Conservation (phyloP, 352 stramenopile genomes). For the Globisporangium perplexum region DNA sequence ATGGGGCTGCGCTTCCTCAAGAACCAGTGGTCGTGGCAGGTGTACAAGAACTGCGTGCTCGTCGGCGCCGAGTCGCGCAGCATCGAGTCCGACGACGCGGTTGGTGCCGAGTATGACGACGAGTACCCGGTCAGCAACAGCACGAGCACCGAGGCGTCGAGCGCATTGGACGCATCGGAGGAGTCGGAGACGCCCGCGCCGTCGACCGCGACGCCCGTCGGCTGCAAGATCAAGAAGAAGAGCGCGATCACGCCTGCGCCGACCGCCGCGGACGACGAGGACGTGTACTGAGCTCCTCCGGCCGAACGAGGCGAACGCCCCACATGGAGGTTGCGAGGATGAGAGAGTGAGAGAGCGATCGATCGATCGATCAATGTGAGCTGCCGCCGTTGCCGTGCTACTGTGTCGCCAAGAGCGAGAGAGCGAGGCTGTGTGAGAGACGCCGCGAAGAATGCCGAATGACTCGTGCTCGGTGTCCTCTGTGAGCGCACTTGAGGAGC, state of each 20-base stretch:
- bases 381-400: not conserved
- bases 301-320: too few species aligned
- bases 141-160: not conserved
- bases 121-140: not conserved
- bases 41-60: conserved; percentile 43
- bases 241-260: not conserved
- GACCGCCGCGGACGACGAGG: not conserved
- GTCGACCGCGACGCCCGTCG: not conserved
- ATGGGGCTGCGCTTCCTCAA: conserved; percentile 35
- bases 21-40: conserved; percentile 47
- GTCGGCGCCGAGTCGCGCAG: conserved; percentile 1
- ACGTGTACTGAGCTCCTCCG: not conserved
- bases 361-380: not conserved
- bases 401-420: not conserved
- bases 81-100: not conserved
- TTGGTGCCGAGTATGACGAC: conserved; percentile 2
- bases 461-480: too few species aligned
- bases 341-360: too few species aligned
- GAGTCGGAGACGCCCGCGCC: not conserved
- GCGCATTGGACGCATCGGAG: not conserved
- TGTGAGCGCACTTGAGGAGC: too few species aligned
- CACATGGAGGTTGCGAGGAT: too few species aligned
- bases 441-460: not conserved
- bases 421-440: not conserved
- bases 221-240: not conserved